Conservation (phyloP, 2,329 filamentous ascomycete species). For the Colletotrichum eleusines region DNA sequence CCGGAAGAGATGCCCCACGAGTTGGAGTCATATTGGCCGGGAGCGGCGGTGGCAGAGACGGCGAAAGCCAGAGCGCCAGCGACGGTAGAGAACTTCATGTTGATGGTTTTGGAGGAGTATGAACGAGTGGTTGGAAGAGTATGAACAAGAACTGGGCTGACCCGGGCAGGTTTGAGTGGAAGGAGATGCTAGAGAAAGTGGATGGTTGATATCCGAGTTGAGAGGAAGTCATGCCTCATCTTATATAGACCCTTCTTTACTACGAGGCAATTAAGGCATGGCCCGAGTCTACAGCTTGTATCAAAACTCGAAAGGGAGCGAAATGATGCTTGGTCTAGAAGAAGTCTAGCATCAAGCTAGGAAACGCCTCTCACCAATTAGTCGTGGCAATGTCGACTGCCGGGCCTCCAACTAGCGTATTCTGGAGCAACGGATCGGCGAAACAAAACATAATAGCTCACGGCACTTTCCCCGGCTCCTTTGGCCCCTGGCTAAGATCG, state of each 20-base stretch:
- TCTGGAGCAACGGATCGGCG: background rate
- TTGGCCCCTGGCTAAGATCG: background rate
- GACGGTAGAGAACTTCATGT: constrained; percentile 30
- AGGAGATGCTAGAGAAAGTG: background rate
- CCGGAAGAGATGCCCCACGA: no score
- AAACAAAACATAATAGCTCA: background rate
- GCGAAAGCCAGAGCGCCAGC: constrained; percentile 13
- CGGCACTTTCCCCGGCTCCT: no score
- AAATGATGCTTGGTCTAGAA: background rate
- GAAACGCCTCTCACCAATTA: background rate
- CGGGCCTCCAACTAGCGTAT: background rate
- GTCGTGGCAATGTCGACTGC: background rate
- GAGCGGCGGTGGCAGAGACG: constrained; percentile 17
- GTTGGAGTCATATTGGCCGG: background rate
- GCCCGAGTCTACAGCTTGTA: background rate
- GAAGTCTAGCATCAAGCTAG: background rate
- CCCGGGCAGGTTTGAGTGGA: background rate
- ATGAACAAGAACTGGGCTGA: background rate
- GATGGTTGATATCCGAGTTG: background rate
- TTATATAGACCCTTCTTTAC: background rate
- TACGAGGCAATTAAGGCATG: background rate
- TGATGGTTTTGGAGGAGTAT: background rate
- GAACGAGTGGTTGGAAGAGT: background rate
- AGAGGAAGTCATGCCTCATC: background rate
- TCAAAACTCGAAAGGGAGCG: background rate